Base-by-base conservation (phyloP, 805 yeast species). In the Lipomyces yamanashiensis region DNA sequence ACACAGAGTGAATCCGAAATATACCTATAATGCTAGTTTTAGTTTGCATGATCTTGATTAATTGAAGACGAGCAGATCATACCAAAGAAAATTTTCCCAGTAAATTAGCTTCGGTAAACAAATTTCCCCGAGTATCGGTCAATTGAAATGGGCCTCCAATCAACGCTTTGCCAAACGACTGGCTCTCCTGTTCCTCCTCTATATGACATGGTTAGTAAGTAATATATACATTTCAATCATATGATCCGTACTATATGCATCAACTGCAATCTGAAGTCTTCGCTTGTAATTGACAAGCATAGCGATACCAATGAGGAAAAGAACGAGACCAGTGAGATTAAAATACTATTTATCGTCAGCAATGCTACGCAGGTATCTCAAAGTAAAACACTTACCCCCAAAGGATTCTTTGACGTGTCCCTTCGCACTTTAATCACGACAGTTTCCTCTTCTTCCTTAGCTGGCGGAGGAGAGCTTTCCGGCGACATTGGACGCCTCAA, bases 1-100 rank as follows among this genome's bases (percentile, higher is more conserved):
- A 78, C 99, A 95, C 77, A 92, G 92, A 3, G 97, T 89, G 79
- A 95, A 95, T 0, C 99, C 99, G 77, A 95, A 95, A 75, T 95
- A 95, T n/a, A 93, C 58, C 67, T 67, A 37, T 28, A 9, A 37
- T 12, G 28, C 15, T 17, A 28, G 5, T 5, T 5, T 28, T 28
- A 28, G 55, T 52, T 21, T 6, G 50, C 15, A 39, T 39, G n/a
- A 12, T 39, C 41, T 39, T 39, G n/a, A 39, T 39, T 15, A 3
- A 12, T 12, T 3, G 3, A 39, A 39, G 7, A 39, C n/a, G 7
- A 39, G 41, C n/a, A 28, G 28, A 28, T 5, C 64, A 10, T 55
- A 68, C 76, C 52, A 95, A 79, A 10, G 93, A 85, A 76, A 92
- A 95, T 74, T 85, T 87, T 40, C 92, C 95, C 66, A 83, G 77